Conservation (phyloP, 75 land plant species). For the Sequoiadendron giganteum region DNA sequence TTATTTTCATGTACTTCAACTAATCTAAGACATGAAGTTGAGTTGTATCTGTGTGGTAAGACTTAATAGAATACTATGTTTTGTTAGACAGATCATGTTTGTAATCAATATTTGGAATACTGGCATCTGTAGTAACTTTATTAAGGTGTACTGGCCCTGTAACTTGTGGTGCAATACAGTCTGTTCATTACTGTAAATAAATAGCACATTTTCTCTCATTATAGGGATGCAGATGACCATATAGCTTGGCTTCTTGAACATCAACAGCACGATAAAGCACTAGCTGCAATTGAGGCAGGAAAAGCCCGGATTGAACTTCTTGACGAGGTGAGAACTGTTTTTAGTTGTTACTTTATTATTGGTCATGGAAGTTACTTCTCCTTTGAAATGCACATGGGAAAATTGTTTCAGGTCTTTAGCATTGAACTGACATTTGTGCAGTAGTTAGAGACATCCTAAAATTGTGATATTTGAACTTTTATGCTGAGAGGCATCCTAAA, state of each 20-base stretch:
- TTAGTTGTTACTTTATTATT: not conserved
- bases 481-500: not conserved
- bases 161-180: not conserved
- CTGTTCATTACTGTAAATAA: not conserved
- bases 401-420: not conserved
- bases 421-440: not conserved
- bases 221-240: conserved; percentile 99
- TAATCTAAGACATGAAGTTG: not conserved
- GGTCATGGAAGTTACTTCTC: not conserved
- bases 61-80: not conserved
- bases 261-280: conserved; percentile 91
- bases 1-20: not conserved
- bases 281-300: conserved; percentile 92
- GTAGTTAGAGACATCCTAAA: too few species aligned
- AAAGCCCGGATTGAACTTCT: conserved; percentile 82
- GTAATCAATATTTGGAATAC: not conserved
- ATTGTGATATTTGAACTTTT: not conserved
- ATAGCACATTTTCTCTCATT: not conserved
- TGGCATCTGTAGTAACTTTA: not conserved
- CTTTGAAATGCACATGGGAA: not conserved
- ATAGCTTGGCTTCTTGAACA: conserved; percentile 91
- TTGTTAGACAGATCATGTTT: not conserved
- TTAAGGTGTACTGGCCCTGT: not conserved
- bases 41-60: not conserved
- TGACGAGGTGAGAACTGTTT: conserved; percentile 64